Conservation (phyloP, 495 filamentous ascomycete genomes). For the Saxophila tyrrhenica region DNA sequence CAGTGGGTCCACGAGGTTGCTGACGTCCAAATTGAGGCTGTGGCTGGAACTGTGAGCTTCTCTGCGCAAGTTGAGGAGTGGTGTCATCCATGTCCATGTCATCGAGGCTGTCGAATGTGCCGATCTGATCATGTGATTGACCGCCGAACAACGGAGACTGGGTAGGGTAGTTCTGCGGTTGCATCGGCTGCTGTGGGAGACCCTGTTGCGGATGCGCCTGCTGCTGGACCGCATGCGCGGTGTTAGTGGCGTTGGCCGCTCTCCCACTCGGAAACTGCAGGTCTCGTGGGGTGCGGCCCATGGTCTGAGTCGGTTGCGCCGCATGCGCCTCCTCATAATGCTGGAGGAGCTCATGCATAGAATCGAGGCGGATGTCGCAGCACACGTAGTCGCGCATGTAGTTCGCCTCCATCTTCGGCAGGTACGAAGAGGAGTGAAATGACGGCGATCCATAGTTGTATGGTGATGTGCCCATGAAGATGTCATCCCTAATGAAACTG, state of each 20-base stretch:
- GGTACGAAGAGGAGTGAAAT: slow-evolving; percentile 93
- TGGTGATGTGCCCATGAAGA: slow-evolving; percentile 95
- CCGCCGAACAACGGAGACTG: slow-evolving; percentile 17
- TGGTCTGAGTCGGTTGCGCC: slow-evolving; percentile 40
- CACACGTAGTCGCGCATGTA: slow-evolving; percentile 95
- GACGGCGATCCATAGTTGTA: slow-evolving; percentile 85
- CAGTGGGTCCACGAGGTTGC: slow-evolving; percentile 44
- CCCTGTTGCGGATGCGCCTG: slow-evolving; percentile 33
- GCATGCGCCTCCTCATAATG: slow-evolving; percentile 95
- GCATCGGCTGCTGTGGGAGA: slow-evolving; percentile 21
- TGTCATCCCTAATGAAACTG: slow-evolving; percentile 94
- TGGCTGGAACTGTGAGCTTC: slow-evolving; percentile 42
- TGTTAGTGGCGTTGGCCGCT: slow-evolving; percentile 20
- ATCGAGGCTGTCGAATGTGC: slow-evolving; percentile 66
- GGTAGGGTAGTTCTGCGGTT: not conserved
- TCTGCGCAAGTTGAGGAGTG: slow-evolving; percentile 42
- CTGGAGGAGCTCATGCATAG: slow-evolving; percentile 85
- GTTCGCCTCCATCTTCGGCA: slow-evolving; percentile 92
- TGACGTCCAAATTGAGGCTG: slow-evolving; percentile 61
- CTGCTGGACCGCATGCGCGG: slow-evolving; percentile 21
- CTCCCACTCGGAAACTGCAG: slow-evolving; percentile 39
- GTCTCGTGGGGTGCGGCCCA: slow-evolving; percentile 43
- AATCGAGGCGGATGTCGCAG: slow-evolving; percentile 75
- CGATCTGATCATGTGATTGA: slow-evolving; percentile 41
- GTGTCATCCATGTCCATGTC: slow-evolving; percentile 95